Conservation (phyloP, 2,329 filamentous ascomycete genomes). For the Coccinonectria pachysandricola region DNA sequence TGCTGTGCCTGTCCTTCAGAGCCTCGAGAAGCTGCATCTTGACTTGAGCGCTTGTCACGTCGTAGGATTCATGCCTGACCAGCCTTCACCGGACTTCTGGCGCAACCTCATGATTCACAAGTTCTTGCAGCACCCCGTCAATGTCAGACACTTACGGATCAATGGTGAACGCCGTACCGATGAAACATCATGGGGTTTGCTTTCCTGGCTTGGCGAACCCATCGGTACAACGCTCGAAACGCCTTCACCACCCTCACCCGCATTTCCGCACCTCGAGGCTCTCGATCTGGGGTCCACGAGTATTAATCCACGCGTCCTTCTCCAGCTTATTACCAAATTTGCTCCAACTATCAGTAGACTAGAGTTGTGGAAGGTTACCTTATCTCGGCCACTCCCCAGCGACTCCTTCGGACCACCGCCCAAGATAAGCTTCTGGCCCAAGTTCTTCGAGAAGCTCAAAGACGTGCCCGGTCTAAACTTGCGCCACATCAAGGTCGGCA, state of each 20-base stretch:
- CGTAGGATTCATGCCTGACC: background rate
- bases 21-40: slow-evolving; percentile 34
- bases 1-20: slow-evolving; percentile 31
- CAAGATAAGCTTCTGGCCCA: slow-evolving; percentile 28
- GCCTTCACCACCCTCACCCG: slow-evolving; percentile 11
- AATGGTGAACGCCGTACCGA: slow-evolving; percentile 24
- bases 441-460: slow-evolving; percentile 26
- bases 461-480: slow-evolving; percentile 23
- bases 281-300: slow-evolving; percentile 34
- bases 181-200: slow-evolving; percentile 17
- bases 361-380: slow-evolving; percentile 34
- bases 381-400: slow-evolving; percentile 11
- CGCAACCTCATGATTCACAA: slow-evolving; percentile 11
- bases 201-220: slow-evolving; percentile 28
- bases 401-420: slow-evolving; percentile 1
- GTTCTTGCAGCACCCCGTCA: slow-evolving; percentile 20
- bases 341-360: slow-evolving; percentile 32
- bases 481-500: slow-evolving; percentile 22
- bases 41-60: slow-evolving; percentile 8
- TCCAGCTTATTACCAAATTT: slow-evolving; percentile 31
- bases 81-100: background rate
- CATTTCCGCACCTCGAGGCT: slow-evolving; percentile 25
- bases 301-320: slow-evolving; percentile 19
- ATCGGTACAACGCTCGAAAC: background rate
- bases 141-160: slow-evolving; percentile 42